Percentiles rank a stretch among this genome's conserved stretches.
Conservation (phyloP, 495 filamentous ascomycete species). For the Lasiosphaeria miniovina region DNA sequence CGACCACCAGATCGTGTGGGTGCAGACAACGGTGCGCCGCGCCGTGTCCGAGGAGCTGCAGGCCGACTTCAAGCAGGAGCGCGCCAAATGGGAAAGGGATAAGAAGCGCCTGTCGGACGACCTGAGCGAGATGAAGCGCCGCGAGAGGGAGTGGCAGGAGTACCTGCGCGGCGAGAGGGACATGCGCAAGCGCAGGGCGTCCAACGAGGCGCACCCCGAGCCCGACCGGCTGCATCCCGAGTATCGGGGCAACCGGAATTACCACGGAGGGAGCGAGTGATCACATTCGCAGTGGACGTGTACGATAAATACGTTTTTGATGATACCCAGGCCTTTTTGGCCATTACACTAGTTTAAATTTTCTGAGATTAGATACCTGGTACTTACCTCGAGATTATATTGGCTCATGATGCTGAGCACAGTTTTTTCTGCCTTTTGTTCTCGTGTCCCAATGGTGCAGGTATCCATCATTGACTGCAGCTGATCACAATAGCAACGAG, state of each 20-base stretch:
- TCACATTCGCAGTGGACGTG: no score
- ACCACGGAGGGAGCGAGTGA: neutral
- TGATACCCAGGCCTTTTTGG: no score
- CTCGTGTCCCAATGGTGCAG: no score
- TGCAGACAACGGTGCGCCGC: neutral
- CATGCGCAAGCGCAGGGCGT: neutral
- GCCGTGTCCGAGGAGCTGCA: slow-evolving; percentile 1
- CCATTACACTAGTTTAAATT: no score
- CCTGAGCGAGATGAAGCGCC: neutral
- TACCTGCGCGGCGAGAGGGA: neutral
- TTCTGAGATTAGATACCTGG: no score
- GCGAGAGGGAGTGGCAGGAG: neutral
- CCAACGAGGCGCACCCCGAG: neutral
- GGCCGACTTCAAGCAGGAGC: slow-evolving; percentile 2
- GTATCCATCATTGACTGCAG: no score
- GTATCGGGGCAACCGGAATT: neutral
- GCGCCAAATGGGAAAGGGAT: neutral
- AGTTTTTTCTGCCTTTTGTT: no score
- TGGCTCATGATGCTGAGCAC: no score
- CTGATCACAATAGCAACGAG: no score
- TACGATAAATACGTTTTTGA: no score
- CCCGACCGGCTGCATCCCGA: neutral
- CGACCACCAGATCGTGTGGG: neutral
- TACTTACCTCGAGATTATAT: no score
- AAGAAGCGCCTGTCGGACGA: slow-evolving; percentile 1